These are phyloP conservation scores for Martiniozyma abietophila DNA, from an alignment of 805 yeast species.

Conservation along the genomic window DNA sequence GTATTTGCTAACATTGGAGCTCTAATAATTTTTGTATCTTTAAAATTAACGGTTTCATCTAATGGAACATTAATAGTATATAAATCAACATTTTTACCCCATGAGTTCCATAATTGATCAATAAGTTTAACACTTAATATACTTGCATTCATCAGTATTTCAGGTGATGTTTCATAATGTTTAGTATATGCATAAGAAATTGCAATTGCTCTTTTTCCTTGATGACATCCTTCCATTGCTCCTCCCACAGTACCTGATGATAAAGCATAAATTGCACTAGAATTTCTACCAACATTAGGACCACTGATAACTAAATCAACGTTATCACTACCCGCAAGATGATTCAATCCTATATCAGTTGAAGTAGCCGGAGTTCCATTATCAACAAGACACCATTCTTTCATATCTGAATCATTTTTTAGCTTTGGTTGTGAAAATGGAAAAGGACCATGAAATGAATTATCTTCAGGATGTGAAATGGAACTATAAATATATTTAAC, in stretches of 20 bases:
- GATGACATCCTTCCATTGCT: constrained; percentile 85
- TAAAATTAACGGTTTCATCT: constrained; percentile 38
- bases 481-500: constrained; percentile 60
- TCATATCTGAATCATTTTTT: constrained; percentile 31
- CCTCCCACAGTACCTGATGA: constrained; percentile 97
- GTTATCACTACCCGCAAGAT: constrained; percentile 44
- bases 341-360: constrained; percentile 80
- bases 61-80: constrained; percentile 84
- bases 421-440: constrained; percentile 37
- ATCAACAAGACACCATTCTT: constrained; percentile 81
- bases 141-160: constrained; percentile 55
- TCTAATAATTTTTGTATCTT: constrained; percentile 51
- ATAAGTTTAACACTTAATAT: constrained; percentile 56
- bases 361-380: constrained; percentile 93
- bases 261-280: constrained; percentile 78
- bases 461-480: constrained; percentile 33
- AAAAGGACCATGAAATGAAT: constrained; percentile 61
- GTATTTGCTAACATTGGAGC: constrained; percentile 75
- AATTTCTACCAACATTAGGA: constrained; percentile 92
- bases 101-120: constrained; percentile 44
- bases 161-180: constrained; percentile 36
- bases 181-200: constrained; percentile 74
- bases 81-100: constrained; percentile 55
- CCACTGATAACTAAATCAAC: constrained; percentile 88
- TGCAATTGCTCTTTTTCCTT: constrained; percentile 65